These are phyloP conservation scores for Apophysomyces ossiformis DNA, from an alignment of 371 early-diverging fungal genomes.

Conservation along the genomic window DNA sequence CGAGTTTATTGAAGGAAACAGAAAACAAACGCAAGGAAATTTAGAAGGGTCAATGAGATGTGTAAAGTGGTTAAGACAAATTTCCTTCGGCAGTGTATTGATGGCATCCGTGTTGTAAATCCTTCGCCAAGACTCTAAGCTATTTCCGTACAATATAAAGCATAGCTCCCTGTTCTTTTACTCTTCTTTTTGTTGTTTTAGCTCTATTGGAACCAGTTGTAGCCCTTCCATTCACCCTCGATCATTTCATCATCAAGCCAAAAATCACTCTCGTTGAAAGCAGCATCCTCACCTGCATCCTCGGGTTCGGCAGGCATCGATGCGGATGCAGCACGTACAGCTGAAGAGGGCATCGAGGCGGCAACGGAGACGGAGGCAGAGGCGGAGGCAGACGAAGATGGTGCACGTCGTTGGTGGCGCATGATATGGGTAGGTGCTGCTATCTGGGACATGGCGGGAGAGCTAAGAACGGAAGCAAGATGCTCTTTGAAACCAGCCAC, in stretches of 20 bases:
- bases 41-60: too few species aligned
- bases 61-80: too few species aligned
- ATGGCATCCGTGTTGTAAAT: too few species aligned
- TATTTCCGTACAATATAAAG: too few species aligned
- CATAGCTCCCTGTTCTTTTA: too few species aligned
- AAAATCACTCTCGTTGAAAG: constrained; percentile 2
- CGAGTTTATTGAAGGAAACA: too few species aligned
- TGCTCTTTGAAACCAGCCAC: neutral
- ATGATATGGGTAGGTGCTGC: neutral
- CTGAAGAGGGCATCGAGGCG: neutral
- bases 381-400: constrained; percentile 4
- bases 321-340: neutral
- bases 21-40: too few species aligned
- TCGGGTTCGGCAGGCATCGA: neutral
- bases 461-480: neutral
- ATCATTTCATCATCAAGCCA: neutral
- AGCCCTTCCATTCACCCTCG: constrained; percentile 1
- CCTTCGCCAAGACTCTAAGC: too few species aligned
- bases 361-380: neutral
- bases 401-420: neutral
- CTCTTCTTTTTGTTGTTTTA: too few species aligned
- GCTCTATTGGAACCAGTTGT: constrained; percentile 1
- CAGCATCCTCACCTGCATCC: neutral
- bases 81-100: too few species aligned
- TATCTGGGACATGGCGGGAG: neutral